Percentiles rank a stretch among this genome's conserved stretches.
Conservation (phyloP, 768 basidiomycete genomes). For the Polyporus arcularius region DNA sequence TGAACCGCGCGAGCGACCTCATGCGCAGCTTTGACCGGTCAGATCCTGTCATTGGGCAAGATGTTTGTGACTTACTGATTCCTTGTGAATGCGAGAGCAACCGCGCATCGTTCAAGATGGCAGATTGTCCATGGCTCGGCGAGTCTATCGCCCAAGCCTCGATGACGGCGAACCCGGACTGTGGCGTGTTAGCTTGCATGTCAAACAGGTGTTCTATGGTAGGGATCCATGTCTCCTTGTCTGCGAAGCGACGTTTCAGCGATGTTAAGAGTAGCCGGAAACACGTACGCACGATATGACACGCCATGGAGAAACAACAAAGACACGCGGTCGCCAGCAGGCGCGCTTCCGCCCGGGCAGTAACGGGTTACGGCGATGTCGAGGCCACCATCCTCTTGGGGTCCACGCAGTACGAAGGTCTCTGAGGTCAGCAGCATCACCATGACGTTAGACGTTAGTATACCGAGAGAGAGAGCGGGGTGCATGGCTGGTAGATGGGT, state of each 20-base stretch:
- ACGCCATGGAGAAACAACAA: background rate
- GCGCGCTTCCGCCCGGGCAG: background rate
- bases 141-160: slow-evolving; percentile 10
- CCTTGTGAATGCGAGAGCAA: background rate
- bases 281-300: background rate
- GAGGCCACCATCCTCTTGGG: background rate
- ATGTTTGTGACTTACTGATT: background rate
- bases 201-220: slow-evolving; percentile 3
- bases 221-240: slow-evolving; percentile 4
- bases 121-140: slow-evolving; percentile 15
- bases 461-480: too few relatives aligned
- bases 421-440: background rate
- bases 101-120: background rate
- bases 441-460: background rate
- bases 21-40: background rate
- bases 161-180: background rate
- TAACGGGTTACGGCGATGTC: background rate
- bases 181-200: background rate
- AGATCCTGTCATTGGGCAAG: background rate
- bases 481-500: too few relatives aligned
- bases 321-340: background rate
- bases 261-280: background rate
- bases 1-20: background rate
- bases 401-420: background rate
- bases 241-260: background rate